phyloP scores from a whole-genome alignment of 208 protist genomes.

The Acanthamoeba polyphaga region DNA sequence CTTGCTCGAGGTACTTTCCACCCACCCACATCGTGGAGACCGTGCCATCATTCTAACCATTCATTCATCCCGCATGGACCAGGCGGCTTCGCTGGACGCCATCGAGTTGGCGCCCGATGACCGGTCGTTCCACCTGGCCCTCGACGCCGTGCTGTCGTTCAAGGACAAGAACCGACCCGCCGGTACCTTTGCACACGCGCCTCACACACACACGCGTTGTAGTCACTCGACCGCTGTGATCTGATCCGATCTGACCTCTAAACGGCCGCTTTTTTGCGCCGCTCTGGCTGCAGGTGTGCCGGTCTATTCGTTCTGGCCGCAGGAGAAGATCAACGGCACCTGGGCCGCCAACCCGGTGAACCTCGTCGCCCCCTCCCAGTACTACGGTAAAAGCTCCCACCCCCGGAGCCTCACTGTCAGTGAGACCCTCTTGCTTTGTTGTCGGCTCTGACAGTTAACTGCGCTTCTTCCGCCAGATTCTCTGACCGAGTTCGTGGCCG shows the following conservation, averaged over 20 bases:
- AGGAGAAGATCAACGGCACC: background rate
- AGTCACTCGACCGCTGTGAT: background rate
- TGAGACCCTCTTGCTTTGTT: background rate
- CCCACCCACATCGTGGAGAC: no score
- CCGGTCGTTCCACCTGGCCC: background rate
- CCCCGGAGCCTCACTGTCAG: background rate
- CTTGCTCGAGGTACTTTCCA: background rate
- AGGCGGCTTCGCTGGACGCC: background rate
- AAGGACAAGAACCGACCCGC: slow-evolving; percentile 54
- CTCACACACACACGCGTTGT: background rate
- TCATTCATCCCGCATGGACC: no score
- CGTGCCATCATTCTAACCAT: no score
- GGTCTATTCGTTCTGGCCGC: slow-evolving; percentile 26
- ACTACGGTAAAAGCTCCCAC: background rate
- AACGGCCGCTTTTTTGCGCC: no score
- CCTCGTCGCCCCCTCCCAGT: background rate
- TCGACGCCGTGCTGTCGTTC: slow-evolving; percentile 35
- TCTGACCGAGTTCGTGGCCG: background rate
- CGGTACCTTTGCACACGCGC: background rate
- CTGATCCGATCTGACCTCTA: no score
- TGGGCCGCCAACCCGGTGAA: slow-evolving; percentile 45
- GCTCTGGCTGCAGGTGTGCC: background rate
- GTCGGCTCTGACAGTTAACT: background rate
- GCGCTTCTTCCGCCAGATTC: background rate
- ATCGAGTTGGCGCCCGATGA: background rate